Conservation (phyloP, 305 asterid genomes). For the Fraxinus angustifolia region DNA sequence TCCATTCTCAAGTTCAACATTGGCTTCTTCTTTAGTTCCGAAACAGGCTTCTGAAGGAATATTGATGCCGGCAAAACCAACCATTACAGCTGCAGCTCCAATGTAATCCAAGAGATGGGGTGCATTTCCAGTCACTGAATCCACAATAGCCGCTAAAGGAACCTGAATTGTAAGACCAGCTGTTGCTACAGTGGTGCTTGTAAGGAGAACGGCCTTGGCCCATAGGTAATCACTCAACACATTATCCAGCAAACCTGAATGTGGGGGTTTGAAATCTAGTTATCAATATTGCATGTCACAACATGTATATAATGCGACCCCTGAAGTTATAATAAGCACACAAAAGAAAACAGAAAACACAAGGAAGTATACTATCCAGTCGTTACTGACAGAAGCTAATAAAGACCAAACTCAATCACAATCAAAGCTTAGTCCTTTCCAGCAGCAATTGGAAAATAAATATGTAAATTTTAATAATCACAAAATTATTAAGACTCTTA, state of each 20-base stretch:
- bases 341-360: neutral
- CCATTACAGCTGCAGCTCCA: slow-evolving; percentile 78
- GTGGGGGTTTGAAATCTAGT: slow-evolving; percentile 16
- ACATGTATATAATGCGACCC: neutral
- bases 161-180: slow-evolving; percentile 94
- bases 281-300: neutral
- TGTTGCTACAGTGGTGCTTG: slow-evolving; percentile 88
- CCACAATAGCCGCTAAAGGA: slow-evolving; percentile 82
- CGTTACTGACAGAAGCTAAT: neutral
- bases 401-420: neutral
- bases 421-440: neutral
- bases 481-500: neutral
- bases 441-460: neutral
- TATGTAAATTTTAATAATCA: neutral
- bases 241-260: slow-evolving; percentile 79
- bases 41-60: slow-evolving; percentile 48
- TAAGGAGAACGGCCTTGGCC: slow-evolving; percentile 95
- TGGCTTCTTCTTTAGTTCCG: slow-evolving; percentile 41
- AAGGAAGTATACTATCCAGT: neutral
- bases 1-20: slow-evolving; percentile 47
- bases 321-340: neutral
- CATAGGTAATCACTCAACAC: slow-evolving; percentile 90
- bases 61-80: slow-evolving; percentile 79
- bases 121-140: slow-evolving; percentile 61
- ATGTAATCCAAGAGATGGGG: slow-evolving; percentile 55